phyloP scores from a whole-genome alignment of 306 rosid genomes.

The Senna siamea region DNA sequence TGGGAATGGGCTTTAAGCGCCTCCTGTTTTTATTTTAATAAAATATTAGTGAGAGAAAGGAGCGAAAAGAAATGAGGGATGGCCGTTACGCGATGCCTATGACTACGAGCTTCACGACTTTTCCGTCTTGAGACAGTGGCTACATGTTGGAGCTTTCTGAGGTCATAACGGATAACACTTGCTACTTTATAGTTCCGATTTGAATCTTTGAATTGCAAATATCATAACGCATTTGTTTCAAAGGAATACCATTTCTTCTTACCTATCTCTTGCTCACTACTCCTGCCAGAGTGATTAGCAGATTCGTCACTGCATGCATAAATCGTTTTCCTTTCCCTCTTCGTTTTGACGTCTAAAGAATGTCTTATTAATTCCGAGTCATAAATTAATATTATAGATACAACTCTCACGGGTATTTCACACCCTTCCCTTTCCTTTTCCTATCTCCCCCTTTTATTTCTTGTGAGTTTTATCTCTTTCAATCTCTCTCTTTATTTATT shows the following conservation, averaged over 20 bases:
- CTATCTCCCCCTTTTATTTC: not conserved
- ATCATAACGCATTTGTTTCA: too few relatives aligned
- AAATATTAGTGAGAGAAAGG: too few relatives aligned
- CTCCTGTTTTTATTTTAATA: too few relatives aligned
- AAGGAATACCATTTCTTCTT: too few relatives aligned
- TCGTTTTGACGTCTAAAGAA: not conserved
- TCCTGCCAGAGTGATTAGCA: too few relatives aligned
- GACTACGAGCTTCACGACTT: not conserved
- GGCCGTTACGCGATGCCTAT: not conserved
- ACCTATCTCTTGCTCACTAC: too few relatives aligned
- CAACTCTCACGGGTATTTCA: conserved; percentile 10
- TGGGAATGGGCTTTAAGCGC: too few relatives aligned
- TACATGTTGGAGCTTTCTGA: conserved; percentile 2
- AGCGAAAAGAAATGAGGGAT: not conserved
- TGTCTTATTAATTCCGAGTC: not conserved
- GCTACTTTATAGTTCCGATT: too few relatives aligned
- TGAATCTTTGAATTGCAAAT: too few relatives aligned
- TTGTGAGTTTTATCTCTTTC: conserved; percentile 10
- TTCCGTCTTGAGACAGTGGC: not conserved
- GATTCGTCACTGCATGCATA: not conserved
- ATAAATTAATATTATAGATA: not conserved
- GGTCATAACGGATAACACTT: not conserved
- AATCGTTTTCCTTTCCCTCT: not conserved
- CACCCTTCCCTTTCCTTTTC: not conserved
- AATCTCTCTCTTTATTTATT: not conserved